phyloP scores from a whole-genome alignment of 1,139 yeast genomes.

The Meyerozyma carpophila region DNA sequence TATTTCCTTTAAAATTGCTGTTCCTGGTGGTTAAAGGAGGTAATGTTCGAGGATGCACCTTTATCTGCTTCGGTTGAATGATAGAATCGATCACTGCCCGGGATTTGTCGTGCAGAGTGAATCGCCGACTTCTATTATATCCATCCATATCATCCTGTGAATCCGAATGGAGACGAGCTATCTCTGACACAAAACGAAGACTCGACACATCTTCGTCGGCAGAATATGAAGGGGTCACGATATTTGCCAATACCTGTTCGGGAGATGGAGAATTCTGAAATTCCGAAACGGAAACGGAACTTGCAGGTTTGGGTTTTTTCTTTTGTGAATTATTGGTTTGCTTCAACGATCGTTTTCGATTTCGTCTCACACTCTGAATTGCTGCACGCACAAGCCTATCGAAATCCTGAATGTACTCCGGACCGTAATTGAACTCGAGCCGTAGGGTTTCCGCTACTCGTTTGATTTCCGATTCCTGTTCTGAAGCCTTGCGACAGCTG shows the following conservation, averaged over 20 bases:
- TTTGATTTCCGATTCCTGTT: constrained; percentile 77
- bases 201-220: not conserved
- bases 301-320: constrained; percentile 4
- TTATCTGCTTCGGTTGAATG: constrained; percentile 27
- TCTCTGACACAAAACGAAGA: constrained; percentile 28
- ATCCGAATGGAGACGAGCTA: constrained; percentile 30
- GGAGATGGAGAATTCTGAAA: constrained; percentile 2
- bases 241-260: constrained; percentile 2
- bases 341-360: constrained; percentile 38
- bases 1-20: not conserved
- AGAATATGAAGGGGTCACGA: not conserved
- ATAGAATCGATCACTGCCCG: constrained; percentile 34
- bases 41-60: not conserved
- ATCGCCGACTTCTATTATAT: constrained; percentile 26
- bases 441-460: constrained; percentile 73
- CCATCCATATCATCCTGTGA: constrained; percentile 27
- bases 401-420: constrained; percentile 59
- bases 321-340: constrained; percentile 12
- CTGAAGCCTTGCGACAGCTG: constrained; percentile 80
- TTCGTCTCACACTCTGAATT: constrained; percentile 57
- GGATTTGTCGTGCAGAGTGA: constrained; percentile 32
- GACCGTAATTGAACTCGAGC: constrained; percentile 68
- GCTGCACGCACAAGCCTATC: constrained; percentile 91
- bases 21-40: not conserved
- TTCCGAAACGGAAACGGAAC: not conserved